phyloP scores from a whole-genome alignment of 2,329 filamentous ascomycete genomes.

The Claviceps capensis region DNA sequence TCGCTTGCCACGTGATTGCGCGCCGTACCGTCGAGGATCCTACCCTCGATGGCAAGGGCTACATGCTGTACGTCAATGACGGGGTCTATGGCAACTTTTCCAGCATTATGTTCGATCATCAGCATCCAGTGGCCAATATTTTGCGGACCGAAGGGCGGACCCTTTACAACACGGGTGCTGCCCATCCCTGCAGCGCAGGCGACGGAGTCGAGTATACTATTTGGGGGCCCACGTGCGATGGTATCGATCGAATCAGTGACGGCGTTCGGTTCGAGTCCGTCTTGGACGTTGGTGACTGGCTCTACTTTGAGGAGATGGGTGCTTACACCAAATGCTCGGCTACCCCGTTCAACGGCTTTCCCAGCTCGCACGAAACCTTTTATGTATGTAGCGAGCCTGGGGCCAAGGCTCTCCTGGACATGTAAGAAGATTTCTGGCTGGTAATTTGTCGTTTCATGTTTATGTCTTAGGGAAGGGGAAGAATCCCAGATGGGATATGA shows the following conservation, averaged over 20 bases:
- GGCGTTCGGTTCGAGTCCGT: slow-evolving; percentile 63
- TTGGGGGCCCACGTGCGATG: slow-evolving; percentile 96
- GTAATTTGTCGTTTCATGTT: neutral
- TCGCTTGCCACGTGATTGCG: slow-evolving; percentile 92
- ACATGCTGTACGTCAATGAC: slow-evolving; percentile 97
- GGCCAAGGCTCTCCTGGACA: slow-evolving; percentile 54
- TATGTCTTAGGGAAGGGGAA: no score
- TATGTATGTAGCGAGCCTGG: slow-evolving; percentile 92
- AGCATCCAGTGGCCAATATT: slow-evolving; percentile 75
- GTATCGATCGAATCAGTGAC: slow-evolving; percentile 86
- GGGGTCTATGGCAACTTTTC: slow-evolving; percentile 98
- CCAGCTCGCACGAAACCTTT: slow-evolving; percentile 79
- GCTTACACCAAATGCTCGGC: slow-evolving; percentile 98
- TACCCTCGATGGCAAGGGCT: slow-evolving; percentile 50
- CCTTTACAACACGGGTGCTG: slow-evolving; percentile 41
- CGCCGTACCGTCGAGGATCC: slow-evolving; percentile 76
- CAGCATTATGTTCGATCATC: slow-evolving; percentile 98
- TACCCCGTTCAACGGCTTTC: slow-evolving; percentile 95
- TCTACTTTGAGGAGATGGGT: slow-evolving; percentile 98
- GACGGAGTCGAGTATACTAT: slow-evolving; percentile 73
- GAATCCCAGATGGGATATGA: neutral
- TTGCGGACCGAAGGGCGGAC: slow-evolving; percentile 48
- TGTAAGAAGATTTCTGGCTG: neutral
- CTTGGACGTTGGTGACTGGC: slow-evolving; percentile 88
- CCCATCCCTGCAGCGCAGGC: slow-evolving; percentile 30